phyloP scores from a whole-genome alignment of 2,329 filamentous ascomycete genomes.

The Trichoderma pleuroti region DNA sequence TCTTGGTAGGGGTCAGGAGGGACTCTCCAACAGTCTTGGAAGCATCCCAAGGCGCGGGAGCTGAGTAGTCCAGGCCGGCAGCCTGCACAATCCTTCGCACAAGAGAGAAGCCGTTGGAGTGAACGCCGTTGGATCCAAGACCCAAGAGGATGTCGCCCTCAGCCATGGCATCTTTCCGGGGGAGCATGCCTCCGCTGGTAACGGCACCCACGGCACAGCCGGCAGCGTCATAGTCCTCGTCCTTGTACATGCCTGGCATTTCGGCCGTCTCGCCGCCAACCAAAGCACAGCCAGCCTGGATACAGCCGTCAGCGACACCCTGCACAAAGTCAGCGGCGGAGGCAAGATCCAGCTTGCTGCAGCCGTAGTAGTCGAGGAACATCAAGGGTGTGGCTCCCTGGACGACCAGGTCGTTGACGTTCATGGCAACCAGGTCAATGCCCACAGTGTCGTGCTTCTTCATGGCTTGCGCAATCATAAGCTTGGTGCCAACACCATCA shows the following conservation, averaged over 20 bases:
- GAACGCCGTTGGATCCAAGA: slow-evolving; percentile 78
- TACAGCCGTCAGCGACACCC: slow-evolving; percentile 85
- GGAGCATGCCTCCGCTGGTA: slow-evolving; percentile 64
- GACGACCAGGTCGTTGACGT: slow-evolving; percentile 95
- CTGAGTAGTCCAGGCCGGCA: slow-evolving; percentile 66
- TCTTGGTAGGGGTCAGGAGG: slow-evolving; percentile 83
- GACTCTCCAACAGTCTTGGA: slow-evolving; percentile 64
- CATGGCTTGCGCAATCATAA: slow-evolving; percentile 90
- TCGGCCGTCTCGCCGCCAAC: slow-evolving; percentile 98
- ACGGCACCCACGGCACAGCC: slow-evolving; percentile 88
- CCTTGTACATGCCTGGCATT: slow-evolving; percentile 92
- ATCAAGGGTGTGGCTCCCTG: slow-evolving; percentile 92
- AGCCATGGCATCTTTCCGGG: slow-evolving; percentile 70
- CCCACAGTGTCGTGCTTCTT: slow-evolving; percentile 91
- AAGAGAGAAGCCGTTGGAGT: slow-evolving; percentile 98
- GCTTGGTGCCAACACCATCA: slow-evolving; percentile 93
- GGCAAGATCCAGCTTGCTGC: slow-evolving; percentile 76
- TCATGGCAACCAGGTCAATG: slow-evolving; percentile 97
- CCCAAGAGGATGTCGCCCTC: slow-evolving; percentile 83
- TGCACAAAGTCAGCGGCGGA: slow-evolving; percentile 82
- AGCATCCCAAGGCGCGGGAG: slow-evolving; percentile 71
- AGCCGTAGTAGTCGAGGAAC: slow-evolving; percentile 98
- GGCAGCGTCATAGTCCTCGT: slow-evolving; percentile 87
- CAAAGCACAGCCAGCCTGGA: slow-evolving; percentile 78
- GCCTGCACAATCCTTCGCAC: slow-evolving; percentile 81